Base-by-base conservation (phyloP, 2,329 filamentous ascomycete species). In the Phymatotrichopsis omnivora region DNA sequence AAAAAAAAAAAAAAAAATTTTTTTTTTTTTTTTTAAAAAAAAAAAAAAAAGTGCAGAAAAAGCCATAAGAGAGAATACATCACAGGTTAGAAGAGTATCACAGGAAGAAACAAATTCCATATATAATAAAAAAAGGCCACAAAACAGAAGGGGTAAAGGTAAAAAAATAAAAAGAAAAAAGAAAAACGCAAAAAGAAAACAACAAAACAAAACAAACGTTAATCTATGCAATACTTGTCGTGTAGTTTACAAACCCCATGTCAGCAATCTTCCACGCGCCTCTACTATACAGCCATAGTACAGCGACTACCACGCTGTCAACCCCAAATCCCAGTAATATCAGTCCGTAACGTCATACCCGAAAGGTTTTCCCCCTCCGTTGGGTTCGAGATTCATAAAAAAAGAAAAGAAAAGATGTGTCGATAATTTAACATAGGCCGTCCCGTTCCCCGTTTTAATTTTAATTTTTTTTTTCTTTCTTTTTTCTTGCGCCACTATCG, bases 261-360 rank as follows among this genome's bases (percentile, higher is more conserved):
- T 50, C 40, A 51, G 40, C 45, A 44, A 44, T 48, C 45, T 41
- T 42, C 35, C 50, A 40, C 38, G 42, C 41, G 29, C 51, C 47
- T 48, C 44, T 54, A 54, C 51, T 54, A 47, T 54, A 54, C 52
- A 54, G 49, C 40, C 52, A 54, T 52, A 45, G 52, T 46, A 52
- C 42, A 40, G 19, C 32, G 11, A 22, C 32, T n/a, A 34, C 36
- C 36, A 39, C 25, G 16, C 19, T 34, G 25, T 38, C 12, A 33
- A 34, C 8, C 28, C 35, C 36, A 46, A 43, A 43, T 47, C 25
- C 32, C 35, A 47, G 44, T 45, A 49, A 47, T 52, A 42, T 46
- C 47, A 40, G 14, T 43, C 49, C 45, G 30, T 42, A 42, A 52
- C 41, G 42, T 44, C 50, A 38, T 45, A 51, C 42, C 42, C 38